Conservation (phyloP, 2,329 filamentous ascomycete species). For the Raffaelea arxii region DNA sequence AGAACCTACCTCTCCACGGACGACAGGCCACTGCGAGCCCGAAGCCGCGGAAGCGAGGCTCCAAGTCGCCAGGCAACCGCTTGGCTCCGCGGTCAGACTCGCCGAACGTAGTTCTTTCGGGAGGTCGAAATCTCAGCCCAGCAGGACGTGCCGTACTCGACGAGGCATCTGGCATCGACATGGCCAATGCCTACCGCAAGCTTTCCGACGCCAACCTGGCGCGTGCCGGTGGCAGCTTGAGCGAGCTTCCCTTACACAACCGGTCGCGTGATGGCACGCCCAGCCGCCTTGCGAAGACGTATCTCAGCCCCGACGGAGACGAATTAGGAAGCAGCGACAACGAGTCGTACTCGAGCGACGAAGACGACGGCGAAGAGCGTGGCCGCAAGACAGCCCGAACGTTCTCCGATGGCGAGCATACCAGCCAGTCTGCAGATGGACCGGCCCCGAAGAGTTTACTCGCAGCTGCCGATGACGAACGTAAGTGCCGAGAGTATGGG, state of each 20-base stretch:
- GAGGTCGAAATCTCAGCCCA: constrained; percentile 28
- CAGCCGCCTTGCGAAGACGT: constrained; percentile 58
- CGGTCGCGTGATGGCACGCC: constrained; percentile 28
- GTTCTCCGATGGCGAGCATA: constrained; percentile 26
- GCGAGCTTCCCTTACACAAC: constrained; percentile 47
- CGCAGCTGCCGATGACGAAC: constrained; percentile 68
- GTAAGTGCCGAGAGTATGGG: too few relatives aligned
- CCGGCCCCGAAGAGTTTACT: constrained; percentile 46
- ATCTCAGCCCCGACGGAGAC: constrained; percentile 55
- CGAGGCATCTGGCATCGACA: constrained; percentile 54
- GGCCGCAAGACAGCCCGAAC: constrained; percentile 47
- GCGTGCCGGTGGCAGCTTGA: constrained; percentile 52
- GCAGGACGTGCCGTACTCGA: constrained; percentile 37
- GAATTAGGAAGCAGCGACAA: constrained; percentile 62
- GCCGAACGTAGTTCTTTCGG: constrained; percentile 22
- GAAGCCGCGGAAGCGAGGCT: constrained; percentile 27
- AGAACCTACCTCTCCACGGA: constrained; percentile 21
- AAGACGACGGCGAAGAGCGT: constrained; percentile 39
- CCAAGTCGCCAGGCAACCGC: constrained; percentile 43
- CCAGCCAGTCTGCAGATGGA: constrained; percentile 21
- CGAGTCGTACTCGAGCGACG: constrained; percentile 41
- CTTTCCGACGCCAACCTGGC: constrained; percentile 63
- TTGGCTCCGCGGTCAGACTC: constrained; percentile 42
- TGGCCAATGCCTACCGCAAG: constrained; percentile 59
- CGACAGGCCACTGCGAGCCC: constrained; percentile 20